Evolutionary conservation across 2,329 filamentous ascomycete genomes (phyloP).

Genomic region (Botrytis tulipae): DNA sequence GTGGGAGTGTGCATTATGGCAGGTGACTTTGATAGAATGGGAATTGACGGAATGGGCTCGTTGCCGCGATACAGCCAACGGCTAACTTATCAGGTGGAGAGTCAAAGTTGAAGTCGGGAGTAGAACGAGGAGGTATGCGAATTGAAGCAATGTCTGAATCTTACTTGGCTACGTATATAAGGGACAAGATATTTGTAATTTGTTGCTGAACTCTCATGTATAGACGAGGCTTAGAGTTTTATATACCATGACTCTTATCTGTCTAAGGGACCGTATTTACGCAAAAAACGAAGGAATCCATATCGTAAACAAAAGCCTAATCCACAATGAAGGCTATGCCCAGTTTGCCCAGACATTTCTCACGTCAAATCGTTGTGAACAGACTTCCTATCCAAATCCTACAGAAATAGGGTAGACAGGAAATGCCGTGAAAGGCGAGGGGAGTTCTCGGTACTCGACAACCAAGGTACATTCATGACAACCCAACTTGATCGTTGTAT

Average conservation of each 20-base stretch:
- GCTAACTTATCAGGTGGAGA: background rate
- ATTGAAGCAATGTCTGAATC: background rate
- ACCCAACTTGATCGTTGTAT: background rate
- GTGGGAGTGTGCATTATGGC: background rate
- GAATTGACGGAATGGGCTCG: background rate
- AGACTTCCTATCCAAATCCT: background rate
- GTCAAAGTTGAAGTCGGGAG: background rate
- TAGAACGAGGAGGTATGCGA: background rate
- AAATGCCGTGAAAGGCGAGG: background rate
- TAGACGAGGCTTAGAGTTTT: background rate
- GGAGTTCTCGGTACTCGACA: background rate
- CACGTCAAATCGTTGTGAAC: background rate
- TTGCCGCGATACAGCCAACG: background rate
- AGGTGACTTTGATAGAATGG: background rate
- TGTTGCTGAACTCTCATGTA: background rate
- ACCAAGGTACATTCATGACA: background rate
- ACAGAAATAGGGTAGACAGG: background rate
- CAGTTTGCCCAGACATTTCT: background rate
- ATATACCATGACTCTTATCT: background rate
- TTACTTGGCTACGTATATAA: background rate
- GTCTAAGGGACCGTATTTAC: background rate
- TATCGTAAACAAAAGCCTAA: background rate
- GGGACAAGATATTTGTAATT: background rate
- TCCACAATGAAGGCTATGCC: background rate
- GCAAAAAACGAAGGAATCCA: background rate